phyloP scores from a whole-genome alignment of 352 stramenopile species.

The Phytophthora hibernalis region DNA sequence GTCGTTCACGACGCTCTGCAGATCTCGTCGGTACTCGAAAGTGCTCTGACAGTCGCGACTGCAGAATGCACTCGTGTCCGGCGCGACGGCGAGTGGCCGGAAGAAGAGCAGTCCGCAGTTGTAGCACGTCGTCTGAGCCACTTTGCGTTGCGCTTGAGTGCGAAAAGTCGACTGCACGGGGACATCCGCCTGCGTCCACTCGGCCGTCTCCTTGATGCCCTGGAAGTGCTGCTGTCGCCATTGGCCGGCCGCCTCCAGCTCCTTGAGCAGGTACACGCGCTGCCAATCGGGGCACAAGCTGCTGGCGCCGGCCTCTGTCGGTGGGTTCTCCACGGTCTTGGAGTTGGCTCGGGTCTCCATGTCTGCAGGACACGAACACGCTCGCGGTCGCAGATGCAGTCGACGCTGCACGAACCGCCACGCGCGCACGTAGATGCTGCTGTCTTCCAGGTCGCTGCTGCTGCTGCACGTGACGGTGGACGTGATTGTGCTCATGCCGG shows the following conservation, averaged over 20 bases:
- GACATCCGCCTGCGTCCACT: constrained; percentile 21
- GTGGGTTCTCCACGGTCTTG: constrained; percentile 8
- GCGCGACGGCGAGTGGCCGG: constrained; percentile 28
- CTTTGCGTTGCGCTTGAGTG: constrained; percentile 27
- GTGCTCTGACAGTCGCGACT: constrained; percentile 72
- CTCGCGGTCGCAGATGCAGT: constrained; percentile 44
- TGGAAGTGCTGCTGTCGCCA: constrained; percentile 21
- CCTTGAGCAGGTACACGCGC: constrained; percentile 49
- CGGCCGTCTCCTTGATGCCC: constrained; percentile 32
- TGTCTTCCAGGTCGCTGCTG: constrained; percentile 14
- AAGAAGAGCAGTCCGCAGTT: constrained; percentile 70
- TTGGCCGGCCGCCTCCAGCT: constrained; percentile 44
- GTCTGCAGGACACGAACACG: constrained; percentile 37
- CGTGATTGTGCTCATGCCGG: constrained; percentile 3
- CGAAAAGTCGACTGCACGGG: constrained; percentile 9
- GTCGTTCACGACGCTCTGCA: constrained; percentile 54
- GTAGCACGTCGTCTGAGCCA: constrained; percentile 49
- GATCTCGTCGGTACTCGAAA: constrained; percentile 52
- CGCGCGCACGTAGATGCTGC: constrained; percentile 44
- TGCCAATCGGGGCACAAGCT: constrained; percentile 40
- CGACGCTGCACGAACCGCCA: constrained; percentile 50
- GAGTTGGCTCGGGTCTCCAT: constrained; percentile 15
- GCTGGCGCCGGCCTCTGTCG: neutral
- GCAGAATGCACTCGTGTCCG: constrained; percentile 48
- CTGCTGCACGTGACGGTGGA: constrained; percentile 15